phyloP scores from a whole-genome alignment of 2,329 filamentous ascomycete genomes.

The Colletotrichum sp. region DNA sequence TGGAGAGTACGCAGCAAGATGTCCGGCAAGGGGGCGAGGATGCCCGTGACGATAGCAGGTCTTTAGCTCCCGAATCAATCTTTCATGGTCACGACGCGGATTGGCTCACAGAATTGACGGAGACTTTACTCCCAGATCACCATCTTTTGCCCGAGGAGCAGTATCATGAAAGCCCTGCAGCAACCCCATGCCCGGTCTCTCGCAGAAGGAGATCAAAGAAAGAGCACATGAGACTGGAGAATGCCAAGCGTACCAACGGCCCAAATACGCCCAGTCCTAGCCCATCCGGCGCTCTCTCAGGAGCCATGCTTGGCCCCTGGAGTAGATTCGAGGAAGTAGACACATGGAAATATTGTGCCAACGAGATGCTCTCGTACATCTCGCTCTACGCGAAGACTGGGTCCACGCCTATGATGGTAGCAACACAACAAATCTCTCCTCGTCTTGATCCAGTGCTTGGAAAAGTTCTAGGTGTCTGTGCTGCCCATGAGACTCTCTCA shows the following conservation, averaged over 20 bases:
- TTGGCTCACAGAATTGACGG: background rate
- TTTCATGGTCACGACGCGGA: background rate
- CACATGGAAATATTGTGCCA: background rate
- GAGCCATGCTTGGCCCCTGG: background rate
- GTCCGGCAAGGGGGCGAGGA: background rate
- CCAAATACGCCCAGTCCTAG: background rate
- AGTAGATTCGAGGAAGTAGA: background rate
- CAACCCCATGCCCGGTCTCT: background rate
- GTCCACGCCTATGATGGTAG: background rate
- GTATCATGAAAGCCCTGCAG: background rate
- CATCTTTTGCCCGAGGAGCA: background rate
- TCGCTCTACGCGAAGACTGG: background rate
- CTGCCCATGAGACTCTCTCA: background rate
- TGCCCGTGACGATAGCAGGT: background rate
- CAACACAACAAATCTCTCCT: no score
- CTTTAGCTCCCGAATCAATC: background rate
- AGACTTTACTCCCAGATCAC: background rate
- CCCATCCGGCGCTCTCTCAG: background rate
- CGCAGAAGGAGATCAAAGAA: background rate
- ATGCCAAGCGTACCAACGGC: background rate
- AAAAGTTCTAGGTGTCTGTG: background rate
- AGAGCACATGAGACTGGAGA: background rate
- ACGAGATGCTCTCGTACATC: slow-evolving; percentile 6
- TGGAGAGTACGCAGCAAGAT: background rate
- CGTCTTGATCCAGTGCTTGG: background rate